A percentile compares a stretch with the other conserved stretches of the same genome.
Evolutionary conservation across 2,329 filamentous ascomycete genomes (phyloP).

Genomic region (Ophiostoma australiae): DNA sequence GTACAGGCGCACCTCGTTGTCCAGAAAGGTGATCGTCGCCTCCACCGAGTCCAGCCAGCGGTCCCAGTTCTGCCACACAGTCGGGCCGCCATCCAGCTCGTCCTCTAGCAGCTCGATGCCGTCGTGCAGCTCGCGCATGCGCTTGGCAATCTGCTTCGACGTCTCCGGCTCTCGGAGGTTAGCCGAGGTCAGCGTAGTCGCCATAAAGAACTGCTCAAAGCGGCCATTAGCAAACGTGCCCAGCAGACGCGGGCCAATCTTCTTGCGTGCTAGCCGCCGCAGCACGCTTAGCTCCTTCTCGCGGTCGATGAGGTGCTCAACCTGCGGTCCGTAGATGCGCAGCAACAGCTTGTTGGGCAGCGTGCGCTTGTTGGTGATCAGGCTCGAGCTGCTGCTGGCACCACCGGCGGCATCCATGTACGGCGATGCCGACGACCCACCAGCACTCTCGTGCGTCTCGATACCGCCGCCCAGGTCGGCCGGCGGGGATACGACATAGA

Average conservation of each 20-base stretch:
- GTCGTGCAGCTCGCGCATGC: slow-evolving; percentile 93
- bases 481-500: slow-evolving; percentile 88
- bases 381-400: slow-evolving; percentile 31
- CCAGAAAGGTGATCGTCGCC: slow-evolving; percentile 53
- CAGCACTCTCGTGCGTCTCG: not conserved
- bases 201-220: slow-evolving; percentile 91
- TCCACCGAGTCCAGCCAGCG: slow-evolving; percentile 70
- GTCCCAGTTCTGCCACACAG: slow-evolving; percentile 91
- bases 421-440: not conserved
- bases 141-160: slow-evolving; percentile 89
- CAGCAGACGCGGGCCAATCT: slow-evolving; percentile 83
- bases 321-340: slow-evolving; percentile 89
- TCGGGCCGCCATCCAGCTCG: slow-evolving; percentile 73
- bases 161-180: slow-evolving; percentile 78
- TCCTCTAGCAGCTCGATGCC: slow-evolving; percentile 79
- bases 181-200: slow-evolving; percentile 68
- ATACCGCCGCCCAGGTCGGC: slow-evolving; percentile 44
- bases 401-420: slow-evolving; percentile 29
- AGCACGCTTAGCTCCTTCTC: slow-evolving; percentile 85
- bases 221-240: slow-evolving; percentile 92
- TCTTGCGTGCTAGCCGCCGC: slow-evolving; percentile 78
- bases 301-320: slow-evolving; percentile 91
- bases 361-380: slow-evolving; percentile 19
- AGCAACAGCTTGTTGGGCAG: slow-evolving; percentile 67
- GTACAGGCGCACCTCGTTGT: slow-evolving; percentile 51